Evolutionary conservation across 148 eudicot species (phyloP), one percentile per base, ranked within the genome.

Genomic region (Rhododendron vialii): DNA sequence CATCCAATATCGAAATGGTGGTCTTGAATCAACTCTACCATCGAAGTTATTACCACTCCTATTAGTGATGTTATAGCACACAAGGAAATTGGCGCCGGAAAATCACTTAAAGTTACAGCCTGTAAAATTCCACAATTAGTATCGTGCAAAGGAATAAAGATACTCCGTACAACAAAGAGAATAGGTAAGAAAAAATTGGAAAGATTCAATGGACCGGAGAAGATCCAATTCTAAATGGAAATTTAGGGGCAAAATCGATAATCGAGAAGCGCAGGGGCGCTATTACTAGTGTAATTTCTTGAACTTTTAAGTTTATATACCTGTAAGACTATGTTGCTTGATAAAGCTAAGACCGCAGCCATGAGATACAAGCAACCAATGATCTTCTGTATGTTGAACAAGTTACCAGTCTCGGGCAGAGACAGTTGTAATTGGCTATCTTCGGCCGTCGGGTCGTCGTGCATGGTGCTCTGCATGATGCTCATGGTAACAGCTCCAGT

Each of bases 401-500:
- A 0, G 3, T 18, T 82, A 36, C 84, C 41, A 2, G 78, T 45
- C 9, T 48, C 35, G 1, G 85, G 53, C 47, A 63, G 85, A 20
- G 61, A 38, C 20, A 28, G 8, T 41, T 0, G 7, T 5, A 48
- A 45, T n/a, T 7, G 78, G 84, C 43, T 43, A 50, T 83, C 78
- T 61, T 63, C 65, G 38, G 26, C 47, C 14, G 43, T 61, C 35
- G 4, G 3, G 12, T 69, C 36, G 17, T 69, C 22, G 5, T 43
- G 14, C 12, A 9, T 47, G 50, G 50, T 9, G 12, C 50, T 47
- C 50, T 47, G 50, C 50, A 47, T 82, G 6, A 95, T 61, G 81
- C 95, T 92, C 96, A 95, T 93, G 28, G 90, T 84, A 73, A 93
- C 38, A 17, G 95, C 98, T 45, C 98, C 98, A n/a, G 86, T 85